These are phyloP conservation scores for Sporothrix globosa DNA, from an alignment of 2,329 filamentous ascomycete species.

Conservation along the genomic window DNA sequence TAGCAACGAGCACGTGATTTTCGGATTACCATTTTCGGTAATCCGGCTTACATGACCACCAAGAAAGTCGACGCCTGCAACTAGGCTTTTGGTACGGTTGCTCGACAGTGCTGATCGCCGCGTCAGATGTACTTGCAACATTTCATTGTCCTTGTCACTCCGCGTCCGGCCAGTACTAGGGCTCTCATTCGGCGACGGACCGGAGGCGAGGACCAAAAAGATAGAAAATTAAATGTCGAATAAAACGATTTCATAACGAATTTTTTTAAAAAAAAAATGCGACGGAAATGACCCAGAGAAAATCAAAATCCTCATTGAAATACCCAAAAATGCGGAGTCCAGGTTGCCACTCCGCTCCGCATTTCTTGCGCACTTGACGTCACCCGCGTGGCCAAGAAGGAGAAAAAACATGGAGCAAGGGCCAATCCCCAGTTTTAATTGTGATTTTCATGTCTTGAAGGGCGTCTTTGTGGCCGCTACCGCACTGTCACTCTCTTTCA, in stretches of 20 bases:
- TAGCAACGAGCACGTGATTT: neutral
- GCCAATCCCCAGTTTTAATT: conserved; percentile 12
- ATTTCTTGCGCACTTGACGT: conserved; percentile 14
- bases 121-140: neutral
- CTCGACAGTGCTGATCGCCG: neutral
- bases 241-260: too few relatives aligned
- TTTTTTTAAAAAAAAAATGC: neutral
- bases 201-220: neutral
- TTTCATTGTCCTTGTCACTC: neutral
- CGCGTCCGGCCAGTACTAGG: neutral
- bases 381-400: conserved; percentile 13
- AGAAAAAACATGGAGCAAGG: conserved; percentile 5
- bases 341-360: conserved; percentile 17
- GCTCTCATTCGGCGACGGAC: neutral
- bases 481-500: neutral
- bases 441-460: neutral
- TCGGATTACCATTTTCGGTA: conserved; percentile 9
- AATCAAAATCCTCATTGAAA: neutral
- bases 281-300: neutral
- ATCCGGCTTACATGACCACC: conserved; percentile 15
- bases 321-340: conserved; percentile 9
- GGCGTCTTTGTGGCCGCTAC: neutral
- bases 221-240: neutral
- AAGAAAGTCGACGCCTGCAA: neutral
- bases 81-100: neutral